phyloP scores from a whole-genome alignment of 345 rosid species.

The Melastoma malabathricum region DNA sequence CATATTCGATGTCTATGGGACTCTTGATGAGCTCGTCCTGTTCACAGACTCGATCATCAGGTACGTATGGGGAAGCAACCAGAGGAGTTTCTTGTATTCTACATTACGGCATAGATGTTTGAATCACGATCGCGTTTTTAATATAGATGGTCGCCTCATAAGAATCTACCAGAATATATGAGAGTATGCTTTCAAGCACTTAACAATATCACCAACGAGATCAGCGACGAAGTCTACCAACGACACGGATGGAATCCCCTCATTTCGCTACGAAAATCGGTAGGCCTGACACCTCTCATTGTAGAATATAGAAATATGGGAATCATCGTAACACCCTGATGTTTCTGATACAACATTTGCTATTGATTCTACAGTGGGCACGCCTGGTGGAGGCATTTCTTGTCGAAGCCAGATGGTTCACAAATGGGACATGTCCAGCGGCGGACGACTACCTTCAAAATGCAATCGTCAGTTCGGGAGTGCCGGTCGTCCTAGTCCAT shows the following conservation, averaged over 20 bases:
- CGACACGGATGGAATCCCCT: constrained; percentile 6
- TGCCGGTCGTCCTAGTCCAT: constrained; percentile 27
- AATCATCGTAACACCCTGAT: too few species aligned
- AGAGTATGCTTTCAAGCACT: constrained; percentile 18
- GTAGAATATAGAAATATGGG: too few species aligned
- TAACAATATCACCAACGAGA: constrained; percentile 16
- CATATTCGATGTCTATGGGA: constrained; percentile 9
- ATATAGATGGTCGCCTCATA: too few species aligned
- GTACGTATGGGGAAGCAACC: not conserved
- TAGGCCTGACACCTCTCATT: not conserved
- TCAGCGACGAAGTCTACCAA: constrained; percentile 9
- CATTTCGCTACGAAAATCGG: constrained; percentile 5
- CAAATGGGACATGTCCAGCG: constrained; percentile 17
- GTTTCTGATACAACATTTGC: too few species aligned
- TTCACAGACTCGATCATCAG: constrained; percentile 5
- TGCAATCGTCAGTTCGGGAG: constrained; percentile 48
- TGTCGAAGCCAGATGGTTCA: constrained; percentile 51
- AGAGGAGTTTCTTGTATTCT: too few species aligned
- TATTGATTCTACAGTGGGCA: constrained; percentile 34
- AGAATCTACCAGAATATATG: constrained; percentile 19
- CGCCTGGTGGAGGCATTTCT: constrained; percentile 39
- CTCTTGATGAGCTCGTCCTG: constrained; percentile 4
- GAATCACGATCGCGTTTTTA: too few species aligned
- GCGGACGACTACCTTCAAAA: constrained; percentile 41
- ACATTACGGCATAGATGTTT: too few species aligned